Evolutionary conservation across 2,329 filamentous ascomycete species (phyloP).

Genomic region (Penicillium brevicompactum): DNA sequence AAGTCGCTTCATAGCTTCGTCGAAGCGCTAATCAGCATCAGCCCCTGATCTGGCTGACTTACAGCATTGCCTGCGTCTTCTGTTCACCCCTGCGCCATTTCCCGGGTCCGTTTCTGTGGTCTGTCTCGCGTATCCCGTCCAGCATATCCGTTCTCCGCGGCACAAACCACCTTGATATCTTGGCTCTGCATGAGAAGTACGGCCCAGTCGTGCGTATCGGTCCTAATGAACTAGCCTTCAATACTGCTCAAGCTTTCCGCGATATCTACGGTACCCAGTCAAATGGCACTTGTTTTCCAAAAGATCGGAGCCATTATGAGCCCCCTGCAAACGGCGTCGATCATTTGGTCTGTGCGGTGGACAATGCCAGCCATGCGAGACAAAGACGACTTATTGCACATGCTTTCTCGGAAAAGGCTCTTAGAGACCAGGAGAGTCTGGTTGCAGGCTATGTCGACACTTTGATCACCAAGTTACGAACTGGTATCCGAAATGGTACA

Average conservation of each 20-base stretch:
- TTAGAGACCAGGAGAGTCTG: slow-evolving; percentile 32
- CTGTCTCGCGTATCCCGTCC: slow-evolving; percentile 25
- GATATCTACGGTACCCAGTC: slow-evolving; percentile 36
- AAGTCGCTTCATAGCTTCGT: background rate
- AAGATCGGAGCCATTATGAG: slow-evolving; percentile 22
- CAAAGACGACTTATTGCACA: slow-evolving; percentile 26
- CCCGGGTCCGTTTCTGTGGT: slow-evolving; percentile 33
- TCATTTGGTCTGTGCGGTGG: slow-evolving; percentile 22
- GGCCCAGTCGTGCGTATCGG: slow-evolving; percentile 21
- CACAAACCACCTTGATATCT: slow-evolving; percentile 23
- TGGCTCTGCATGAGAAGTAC: slow-evolving; percentile 25
- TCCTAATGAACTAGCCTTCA: slow-evolving; percentile 30
- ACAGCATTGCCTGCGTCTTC: slow-evolving; percentile 20
- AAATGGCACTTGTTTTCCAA: slow-evolving; percentile 21
- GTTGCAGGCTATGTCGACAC: slow-evolving; percentile 30
- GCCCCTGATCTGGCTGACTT: slow-evolving; percentile 1
- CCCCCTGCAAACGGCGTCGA: slow-evolving; percentile 41
- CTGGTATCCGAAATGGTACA: background rate
- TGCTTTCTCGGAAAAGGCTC: slow-evolving; percentile 33
- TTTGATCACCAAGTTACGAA: slow-evolving; percentile 24
- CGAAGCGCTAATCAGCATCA: background rate
- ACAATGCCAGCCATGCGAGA: slow-evolving; percentile 21
- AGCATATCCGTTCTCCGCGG: slow-evolving; percentile 25
- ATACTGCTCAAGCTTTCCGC: slow-evolving; percentile 29
- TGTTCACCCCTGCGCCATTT: slow-evolving; percentile 28